phyloP scores from a whole-genome alignment of 139 green algal genomes.

The Coelastrella sp. region DNA sequence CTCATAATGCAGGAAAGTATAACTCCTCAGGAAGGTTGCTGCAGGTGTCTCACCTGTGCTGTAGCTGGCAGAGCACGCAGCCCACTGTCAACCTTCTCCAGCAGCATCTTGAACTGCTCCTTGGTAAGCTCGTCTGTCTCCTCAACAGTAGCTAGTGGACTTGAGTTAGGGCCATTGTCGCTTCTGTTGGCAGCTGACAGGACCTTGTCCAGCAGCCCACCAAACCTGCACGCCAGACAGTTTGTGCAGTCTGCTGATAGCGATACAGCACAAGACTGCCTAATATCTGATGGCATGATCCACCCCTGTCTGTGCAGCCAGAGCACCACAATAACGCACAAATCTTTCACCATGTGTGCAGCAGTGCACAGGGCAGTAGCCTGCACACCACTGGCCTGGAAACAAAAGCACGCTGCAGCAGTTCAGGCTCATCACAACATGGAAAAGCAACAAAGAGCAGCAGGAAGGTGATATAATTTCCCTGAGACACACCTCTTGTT shows the following conservation, averaged over 20 bases:
- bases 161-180: background rate
- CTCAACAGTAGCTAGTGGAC: conserved; percentile 25
- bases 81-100: conserved; percentile 76
- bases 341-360: no score
- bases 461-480: background rate
- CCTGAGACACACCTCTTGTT: conserved; percentile 54
- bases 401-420: no score
- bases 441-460: background rate
- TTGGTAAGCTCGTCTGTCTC: conserved; percentile 58
- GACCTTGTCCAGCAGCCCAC: conserved; percentile 24
- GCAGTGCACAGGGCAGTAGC: no score
- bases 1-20: no score
- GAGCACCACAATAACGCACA: no score
- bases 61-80: conserved; percentile 84
- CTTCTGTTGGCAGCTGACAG: background rate
- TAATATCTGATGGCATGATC: no score
- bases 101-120: conserved; percentile 82
- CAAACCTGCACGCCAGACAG: background rate
- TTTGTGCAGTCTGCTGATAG: background rate
- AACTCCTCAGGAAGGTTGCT: no score
- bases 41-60: conserved; percentile 66
- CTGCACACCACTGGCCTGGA: no score
- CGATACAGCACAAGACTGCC: no score
- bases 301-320: no score
- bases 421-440: background rate